Evolutionary conservation across 2,329 filamentous ascomycete genomes (phyloP), one percentile per base, ranked within the genome.

Genomic region (Exophiala bonariae): DNA sequence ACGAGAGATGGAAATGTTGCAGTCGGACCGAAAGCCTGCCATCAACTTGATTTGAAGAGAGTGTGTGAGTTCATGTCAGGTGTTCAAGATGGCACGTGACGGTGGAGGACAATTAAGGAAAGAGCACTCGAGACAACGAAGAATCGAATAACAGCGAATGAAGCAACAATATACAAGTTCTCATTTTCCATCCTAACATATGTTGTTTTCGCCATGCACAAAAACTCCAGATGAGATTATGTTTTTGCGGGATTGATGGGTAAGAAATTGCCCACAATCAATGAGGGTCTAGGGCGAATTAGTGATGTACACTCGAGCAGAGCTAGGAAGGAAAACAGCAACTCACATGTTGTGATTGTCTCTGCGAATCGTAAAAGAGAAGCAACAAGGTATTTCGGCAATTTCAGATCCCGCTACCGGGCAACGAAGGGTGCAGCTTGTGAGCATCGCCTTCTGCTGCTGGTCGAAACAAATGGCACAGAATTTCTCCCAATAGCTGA

Each of bases 401-500:
- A 86, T 81, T 35, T 82, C 81, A 3, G 85, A 82, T 50, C 79
- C 79, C 41, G 82, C 77, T 54, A 83, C 81, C 3, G 88, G 91
- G 57, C 84, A 91, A 68, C 96, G 96, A 52, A 99, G 72, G 9
- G 88, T 86, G 65, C 93, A 99, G 57, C 88, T 92, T 17, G 93
- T 99, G 58, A 99, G 75, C 61, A 99, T 89, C 17, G 92, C 95
- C 66, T 99, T 96, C 65, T 97, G 93, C 8, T 82, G 85, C 47
- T 86, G 83, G 64, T 99, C 93, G 68, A 99, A 99, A 8, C 93
- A 95, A 60, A 99, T 97, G 4, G 90, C 92, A 41, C 92, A 91
- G 63, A 99, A 99, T 63, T 99, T 96, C 69, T 99, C 93, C 93
- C 93, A 99, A 63, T 99, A 99, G 60, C 89, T 88, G 44, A 97